A percentile compares a stretch with the other conserved stretches of the same genome.
Conservation (phyloP, 2,329 filamentous ascomycete species). For the Botryotinia narcissicola region DNA sequence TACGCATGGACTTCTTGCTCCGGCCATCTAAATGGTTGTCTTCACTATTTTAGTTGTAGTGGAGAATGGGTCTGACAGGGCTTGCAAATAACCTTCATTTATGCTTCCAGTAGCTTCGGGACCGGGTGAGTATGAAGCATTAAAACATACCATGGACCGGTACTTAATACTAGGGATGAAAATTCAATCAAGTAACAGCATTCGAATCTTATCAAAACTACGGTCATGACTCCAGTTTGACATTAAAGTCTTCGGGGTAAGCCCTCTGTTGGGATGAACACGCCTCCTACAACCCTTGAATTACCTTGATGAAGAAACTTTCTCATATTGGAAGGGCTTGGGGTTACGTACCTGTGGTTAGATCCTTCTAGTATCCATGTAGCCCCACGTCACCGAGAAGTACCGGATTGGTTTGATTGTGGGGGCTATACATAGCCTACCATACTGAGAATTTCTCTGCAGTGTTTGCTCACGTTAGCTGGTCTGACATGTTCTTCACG, state of each 20-base stretch:
- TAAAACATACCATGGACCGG: background rate
- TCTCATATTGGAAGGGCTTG: background rate
- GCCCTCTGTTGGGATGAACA: background rate
- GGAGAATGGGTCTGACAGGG: background rate
- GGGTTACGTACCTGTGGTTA: background rate
- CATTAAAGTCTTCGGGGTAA: background rate
- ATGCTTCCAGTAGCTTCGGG: background rate
- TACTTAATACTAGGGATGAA: background rate
- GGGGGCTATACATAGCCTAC: background rate
- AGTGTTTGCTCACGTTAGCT: background rate
- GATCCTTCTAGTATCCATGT: background rate
- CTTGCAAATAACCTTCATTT: background rate
- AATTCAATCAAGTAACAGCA: background rate
- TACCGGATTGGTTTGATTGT: background rate
- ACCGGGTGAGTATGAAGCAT: background rate
- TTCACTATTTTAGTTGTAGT: no score
- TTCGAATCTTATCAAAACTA: background rate
- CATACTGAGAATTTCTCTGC: background rate
- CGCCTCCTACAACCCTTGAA: background rate
- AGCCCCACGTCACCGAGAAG: background rate
- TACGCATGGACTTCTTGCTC: background rate
- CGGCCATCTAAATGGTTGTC: background rate
- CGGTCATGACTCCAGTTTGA: background rate
- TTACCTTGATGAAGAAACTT: background rate
- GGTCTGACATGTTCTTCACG: background rate